Evolutionary conservation across 2,329 filamentous ascomycete species (phyloP).

Genomic region (Penicillium expansum): DNA sequence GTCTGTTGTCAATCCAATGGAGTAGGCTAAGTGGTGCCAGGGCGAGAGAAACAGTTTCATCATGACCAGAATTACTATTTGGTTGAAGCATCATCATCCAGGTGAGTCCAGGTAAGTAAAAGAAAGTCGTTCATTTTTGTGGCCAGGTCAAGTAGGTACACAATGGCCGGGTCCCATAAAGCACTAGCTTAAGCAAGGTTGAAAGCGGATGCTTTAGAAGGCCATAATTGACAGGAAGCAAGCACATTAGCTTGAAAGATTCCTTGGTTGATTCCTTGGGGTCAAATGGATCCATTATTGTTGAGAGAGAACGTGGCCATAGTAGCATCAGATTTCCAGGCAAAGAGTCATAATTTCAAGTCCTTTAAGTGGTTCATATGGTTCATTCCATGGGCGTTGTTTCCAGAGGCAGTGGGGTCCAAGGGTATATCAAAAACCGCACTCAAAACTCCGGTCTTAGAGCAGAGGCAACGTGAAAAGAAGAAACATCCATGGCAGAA

Average conservation of each 20-base stretch:
- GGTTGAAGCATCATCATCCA: conserved; percentile 9
- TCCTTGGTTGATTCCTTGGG: conserved; percentile 11
- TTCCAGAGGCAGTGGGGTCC: conserved; percentile 7
- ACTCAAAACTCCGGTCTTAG: conserved; percentile 31
- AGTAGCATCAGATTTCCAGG: conserved; percentile 15
- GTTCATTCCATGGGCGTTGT: conserved; percentile 10
- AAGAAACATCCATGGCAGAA: conserved; percentile 16
- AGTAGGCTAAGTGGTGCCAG: neutral
- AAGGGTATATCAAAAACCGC: conserved; percentile 17
- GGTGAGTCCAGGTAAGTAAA: conserved; percentile 10
- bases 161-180: conserved; percentile 12
- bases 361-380: conserved; percentile 9
- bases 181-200: conserved; percentile 15
- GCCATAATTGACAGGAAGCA: conserved; percentile 15
- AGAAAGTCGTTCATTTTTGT: conserved; percentile 1
- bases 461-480: conserved; percentile 19
- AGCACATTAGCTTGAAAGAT: conserved; percentile 18
- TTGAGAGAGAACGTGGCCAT: conserved; percentile 7
- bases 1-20: conserved; percentile 6
- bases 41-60: neutral
- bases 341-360: conserved; percentile 12
- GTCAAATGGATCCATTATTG: conserved; percentile 12
- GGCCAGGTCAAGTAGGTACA: conserved; percentile 5
- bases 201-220: conserved; percentile 14
- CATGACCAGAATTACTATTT: conserved; percentile 9